Evolutionary conservation across 164 flowering plant genomes (phyloP).

Genomic region (Tinospora cordifolia): DNA sequence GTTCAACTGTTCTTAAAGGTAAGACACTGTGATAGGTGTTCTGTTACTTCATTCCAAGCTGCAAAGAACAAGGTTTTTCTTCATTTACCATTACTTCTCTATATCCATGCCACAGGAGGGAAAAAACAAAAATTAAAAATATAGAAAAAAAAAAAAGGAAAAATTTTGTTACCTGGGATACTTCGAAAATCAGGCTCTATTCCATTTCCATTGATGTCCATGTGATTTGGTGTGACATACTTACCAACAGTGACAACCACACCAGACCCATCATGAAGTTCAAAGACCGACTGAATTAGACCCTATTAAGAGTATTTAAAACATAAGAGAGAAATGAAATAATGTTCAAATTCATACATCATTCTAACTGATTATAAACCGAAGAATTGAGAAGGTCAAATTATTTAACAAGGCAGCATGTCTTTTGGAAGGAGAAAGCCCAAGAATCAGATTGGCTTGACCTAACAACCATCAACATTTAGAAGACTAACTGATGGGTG

Average conservation of each 20-base stretch:
- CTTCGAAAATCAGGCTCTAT: conserved; percentile 70
- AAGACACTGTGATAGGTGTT: conserved; percentile 51
- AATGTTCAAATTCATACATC: background rate
- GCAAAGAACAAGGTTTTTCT: conserved; percentile 18
- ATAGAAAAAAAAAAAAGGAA: too few relatives aligned
- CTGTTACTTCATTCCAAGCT: conserved; percentile 66
- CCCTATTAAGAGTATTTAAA: conserved; percentile 40
- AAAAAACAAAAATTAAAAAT: background rate
- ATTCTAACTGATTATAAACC: background rate
- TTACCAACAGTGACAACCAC: conserved; percentile 90
- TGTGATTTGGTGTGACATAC: conserved; percentile 81
- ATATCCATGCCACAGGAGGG: background rate
- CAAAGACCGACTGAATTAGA: conserved; percentile 86
- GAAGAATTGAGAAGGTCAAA: background rate
- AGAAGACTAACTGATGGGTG: background rate
- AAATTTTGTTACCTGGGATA: conserved; percentile 65
- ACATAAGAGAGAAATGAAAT: background rate
- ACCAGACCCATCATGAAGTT: conserved; percentile 94
- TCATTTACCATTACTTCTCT: background rate
- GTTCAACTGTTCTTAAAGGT: conserved; percentile 30
- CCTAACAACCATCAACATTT: background rate
- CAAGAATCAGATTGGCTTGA: background rate
- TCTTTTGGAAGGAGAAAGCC: background rate
- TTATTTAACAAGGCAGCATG: background rate
- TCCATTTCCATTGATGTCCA: conserved; percentile 92